Evolutionary conservation across 306 rosid species (phyloP), one percentile per base, ranked within the genome.

Genomic region (Morella rubra): DNA sequence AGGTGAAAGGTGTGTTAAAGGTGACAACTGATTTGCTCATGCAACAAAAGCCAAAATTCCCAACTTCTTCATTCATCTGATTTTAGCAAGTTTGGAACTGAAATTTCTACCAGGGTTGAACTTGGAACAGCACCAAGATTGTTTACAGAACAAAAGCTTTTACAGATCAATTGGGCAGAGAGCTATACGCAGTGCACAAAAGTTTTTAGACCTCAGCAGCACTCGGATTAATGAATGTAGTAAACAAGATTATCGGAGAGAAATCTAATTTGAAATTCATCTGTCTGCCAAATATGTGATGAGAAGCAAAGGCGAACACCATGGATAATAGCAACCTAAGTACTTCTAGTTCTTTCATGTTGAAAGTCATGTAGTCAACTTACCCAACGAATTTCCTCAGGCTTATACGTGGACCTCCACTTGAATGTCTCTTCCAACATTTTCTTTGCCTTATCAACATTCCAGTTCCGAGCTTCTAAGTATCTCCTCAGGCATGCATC

Each of bases 331-430:
- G 45, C 1, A 42, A 42, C 22, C 18, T 42, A 66, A 7, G 4
- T 66, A 11, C 15, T 66, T 41, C 71, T 66, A 8, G 46, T 66
- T 66, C 9, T 66, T 66, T 24, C 22, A 42, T 16, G 71, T 18
- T 32, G 42, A 22, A 62, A 47, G 44, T 10, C 69, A 52, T 67
- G 71, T 58, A 53, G 12, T 22, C 2, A 66, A 77, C 46, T 71
- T 81, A 95, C 98, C 98, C 98, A 95, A 60, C 91, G 93, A 52
- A 87, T 95, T 85, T 95, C 97, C 82, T 95, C 97, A 1, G 98
- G 97, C 84, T 87, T 92, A 64, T 83, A 95, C 69, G 87, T 62
- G 44, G 89, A 78, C 85, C 98, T 90, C 98, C 98, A 95, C 80
- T 81, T 85, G 52, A 95, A 89, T 15, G 98, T 62, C 72, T 89